Evolutionary conservation across 495 filamentous ascomycete genomes (phyloP).

Genomic region (Penicillium nucicola): DNA sequence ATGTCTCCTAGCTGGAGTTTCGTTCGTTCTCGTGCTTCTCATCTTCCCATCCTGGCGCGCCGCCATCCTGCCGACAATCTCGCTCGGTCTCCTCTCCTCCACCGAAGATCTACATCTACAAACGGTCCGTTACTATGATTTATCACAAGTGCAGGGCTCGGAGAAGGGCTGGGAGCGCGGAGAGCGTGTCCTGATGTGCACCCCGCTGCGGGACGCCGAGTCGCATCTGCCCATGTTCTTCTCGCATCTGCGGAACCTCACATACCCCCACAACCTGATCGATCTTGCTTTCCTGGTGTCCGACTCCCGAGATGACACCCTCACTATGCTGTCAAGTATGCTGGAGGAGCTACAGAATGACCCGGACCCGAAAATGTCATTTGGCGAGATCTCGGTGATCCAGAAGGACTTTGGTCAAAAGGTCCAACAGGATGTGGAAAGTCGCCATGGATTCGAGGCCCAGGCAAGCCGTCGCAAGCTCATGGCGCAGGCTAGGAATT

Average conservation of each 20-base stretch:
- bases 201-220: slow-evolving; percentile 89
- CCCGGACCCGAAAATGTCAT: slow-evolving; percentile 72
- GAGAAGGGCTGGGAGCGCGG: slow-evolving; percentile 91
- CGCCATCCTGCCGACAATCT: slow-evolving; percentile 56
- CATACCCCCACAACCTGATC: slow-evolving; percentile 94
- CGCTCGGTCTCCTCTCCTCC: slow-evolving; percentile 67
- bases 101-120: slow-evolving; percentile 75
- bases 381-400: slow-evolving; percentile 94
- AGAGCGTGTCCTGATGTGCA: slow-evolving; percentile 93
- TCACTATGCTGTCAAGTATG: slow-evolving; percentile 68
- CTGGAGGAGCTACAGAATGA: slow-evolving; percentile 79
- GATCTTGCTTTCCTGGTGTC: slow-evolving; percentile 97
- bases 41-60: slow-evolving; percentile 67
- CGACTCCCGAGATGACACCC: slow-evolving; percentile 90
- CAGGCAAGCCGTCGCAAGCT: slow-evolving; percentile 91
- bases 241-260: slow-evolving; percentile 90
- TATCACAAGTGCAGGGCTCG: slow-evolving; percentile 84
- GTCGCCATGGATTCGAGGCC: slow-evolving; percentile 94
- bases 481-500: slow-evolving; percentile 98
- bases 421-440: slow-evolving; percentile 97
- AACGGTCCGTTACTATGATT: slow-evolving; percentile 95
- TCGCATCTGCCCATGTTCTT: slow-evolving; percentile 98
- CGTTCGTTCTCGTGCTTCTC: slow-evolving; percentile 64
- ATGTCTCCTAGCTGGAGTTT: slow-evolving; percentile 44
- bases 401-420: slow-evolving; percentile 99